These are phyloP conservation scores for Priceomyces carsonii DNA, from an alignment of 805 yeast genomes.

Conservation along the genomic window DNA sequence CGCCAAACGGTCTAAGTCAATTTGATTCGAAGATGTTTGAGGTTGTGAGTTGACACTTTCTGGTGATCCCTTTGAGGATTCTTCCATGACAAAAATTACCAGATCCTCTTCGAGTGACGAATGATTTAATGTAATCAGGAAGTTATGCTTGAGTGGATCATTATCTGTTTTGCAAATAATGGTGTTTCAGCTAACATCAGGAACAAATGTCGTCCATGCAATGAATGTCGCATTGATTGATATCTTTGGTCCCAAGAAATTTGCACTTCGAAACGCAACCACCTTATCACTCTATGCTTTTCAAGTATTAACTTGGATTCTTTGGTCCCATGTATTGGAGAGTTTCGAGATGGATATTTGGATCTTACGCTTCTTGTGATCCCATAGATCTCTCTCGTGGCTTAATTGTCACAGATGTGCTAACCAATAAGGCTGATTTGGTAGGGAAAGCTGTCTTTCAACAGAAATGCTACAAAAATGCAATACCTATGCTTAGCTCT, in stretches of 20 bases:
- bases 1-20: too few species aligned
- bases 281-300: too few species aligned
- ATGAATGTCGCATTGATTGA: not conserved
- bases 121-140: too few species aligned
- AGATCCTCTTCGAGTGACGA: too few species aligned
- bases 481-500: conserved; percentile 40
- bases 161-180: too few species aligned
- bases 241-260: conserved; percentile 2
- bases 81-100: too few species aligned
- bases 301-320: not conserved
- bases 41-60: too few species aligned
- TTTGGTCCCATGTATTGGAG: conserved; percentile 38
- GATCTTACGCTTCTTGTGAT: conserved; percentile 32
- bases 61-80: too few species aligned
- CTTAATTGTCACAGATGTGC: conserved; percentile 28
- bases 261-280: not conserved
- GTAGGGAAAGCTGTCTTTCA: conserved; percentile 24
- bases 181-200: too few species aligned
- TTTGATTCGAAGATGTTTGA: too few species aligned
- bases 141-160: too few species aligned
- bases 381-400: conserved; percentile 33
- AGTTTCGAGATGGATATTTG: conserved; percentile 18
- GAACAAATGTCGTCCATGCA: conserved; percentile 1
- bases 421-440: conserved; percentile 19
- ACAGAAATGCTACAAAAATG: conserved; percentile 32